A percentile compares a stretch with the other conserved stretches of the same genome.
phyloP scores from a whole-genome alignment of 148 eudicot genomes.

The Cornus suecica region DNA sequence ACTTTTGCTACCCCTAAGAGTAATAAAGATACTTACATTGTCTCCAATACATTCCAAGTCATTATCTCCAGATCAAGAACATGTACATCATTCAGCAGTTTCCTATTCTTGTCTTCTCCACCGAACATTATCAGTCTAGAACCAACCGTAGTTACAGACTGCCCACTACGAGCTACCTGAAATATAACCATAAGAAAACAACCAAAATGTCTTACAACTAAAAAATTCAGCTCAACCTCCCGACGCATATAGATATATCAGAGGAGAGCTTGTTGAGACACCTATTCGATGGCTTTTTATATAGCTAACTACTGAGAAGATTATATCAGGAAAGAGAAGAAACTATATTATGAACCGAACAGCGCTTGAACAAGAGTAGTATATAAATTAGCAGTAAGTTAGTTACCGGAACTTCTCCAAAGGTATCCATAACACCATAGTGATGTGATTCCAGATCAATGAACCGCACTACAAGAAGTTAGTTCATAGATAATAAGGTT shows the following conservation, averaged over 20 bases:
- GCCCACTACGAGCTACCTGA: conserved; percentile 88
- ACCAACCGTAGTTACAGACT: conserved; percentile 69
- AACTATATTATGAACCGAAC: not conserved
- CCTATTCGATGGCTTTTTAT: not conserved
- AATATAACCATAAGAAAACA: conserved; percentile 12
- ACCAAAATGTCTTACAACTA: not conserved
- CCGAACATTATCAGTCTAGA: conserved; percentile 93
- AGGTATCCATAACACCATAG: conserved; percentile 63
- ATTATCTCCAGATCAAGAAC: conserved; percentile 74
- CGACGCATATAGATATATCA: not conserved
- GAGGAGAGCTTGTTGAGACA: not conserved
- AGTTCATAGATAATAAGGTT: conserved; percentile 10
- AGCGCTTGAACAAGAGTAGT: not conserved
- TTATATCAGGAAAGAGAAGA: not conserved
- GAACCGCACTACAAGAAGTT: conserved; percentile 51
- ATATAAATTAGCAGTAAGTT: not conserved
- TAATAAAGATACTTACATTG: conserved; percentile 51
- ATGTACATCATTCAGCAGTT: conserved; percentile 68
- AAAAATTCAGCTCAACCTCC: not conserved
- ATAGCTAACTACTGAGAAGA: not conserved
- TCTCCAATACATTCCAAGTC: conserved; percentile 71
- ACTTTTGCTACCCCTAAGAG: not conserved
- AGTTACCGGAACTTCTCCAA: conserved; percentile 82
- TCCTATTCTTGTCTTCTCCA: conserved; percentile 74
- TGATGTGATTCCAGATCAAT: conserved; percentile 65